Evolutionary conservation across 352 stramenopile genomes (phyloP).

Genomic region (Globisporangium paddicum): DNA sequence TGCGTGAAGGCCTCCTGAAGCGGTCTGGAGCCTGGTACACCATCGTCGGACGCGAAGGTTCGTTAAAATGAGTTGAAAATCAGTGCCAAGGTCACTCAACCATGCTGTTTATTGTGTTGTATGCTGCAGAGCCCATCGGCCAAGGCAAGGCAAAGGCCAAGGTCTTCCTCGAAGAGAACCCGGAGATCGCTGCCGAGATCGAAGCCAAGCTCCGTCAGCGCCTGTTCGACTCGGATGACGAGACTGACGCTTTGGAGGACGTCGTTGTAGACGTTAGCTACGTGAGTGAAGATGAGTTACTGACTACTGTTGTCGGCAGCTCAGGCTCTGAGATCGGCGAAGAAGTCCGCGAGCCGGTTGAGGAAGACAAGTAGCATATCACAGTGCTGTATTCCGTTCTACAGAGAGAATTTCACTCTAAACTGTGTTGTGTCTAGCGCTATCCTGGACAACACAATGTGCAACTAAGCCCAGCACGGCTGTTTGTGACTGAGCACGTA

Average conservation of each 20-base stretch:
- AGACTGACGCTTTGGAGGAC: conserved; percentile 14
- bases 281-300: conserved; percentile 4
- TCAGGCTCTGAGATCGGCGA: background rate
- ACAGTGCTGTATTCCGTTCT: background rate
- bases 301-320: background rate
- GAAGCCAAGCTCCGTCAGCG: conserved; percentile 63
- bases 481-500: conserved; percentile 84
- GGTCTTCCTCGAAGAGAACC: conserved; percentile 71
- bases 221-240: conserved; percentile 38
- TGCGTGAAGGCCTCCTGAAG: conserved; percentile 72
- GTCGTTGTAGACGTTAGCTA: conserved; percentile 4
- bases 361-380: conserved; percentile 8
- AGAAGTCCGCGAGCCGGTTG: background rate
- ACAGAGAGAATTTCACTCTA: background rate
- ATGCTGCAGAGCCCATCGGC: conserved; percentile 63
- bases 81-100: background rate
- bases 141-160: conserved; percentile 85
- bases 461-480: conserved; percentile 55
- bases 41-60: conserved; percentile 56
- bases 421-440: background rate
- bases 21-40: conserved; percentile 80
- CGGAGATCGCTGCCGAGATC: conserved; percentile 61
- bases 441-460: background rate
- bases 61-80: too few species aligned
- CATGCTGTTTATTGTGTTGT: background rate